phyloP scores from a whole-genome alignment of 441 rosid species.

The California macrophylla region DNA sequence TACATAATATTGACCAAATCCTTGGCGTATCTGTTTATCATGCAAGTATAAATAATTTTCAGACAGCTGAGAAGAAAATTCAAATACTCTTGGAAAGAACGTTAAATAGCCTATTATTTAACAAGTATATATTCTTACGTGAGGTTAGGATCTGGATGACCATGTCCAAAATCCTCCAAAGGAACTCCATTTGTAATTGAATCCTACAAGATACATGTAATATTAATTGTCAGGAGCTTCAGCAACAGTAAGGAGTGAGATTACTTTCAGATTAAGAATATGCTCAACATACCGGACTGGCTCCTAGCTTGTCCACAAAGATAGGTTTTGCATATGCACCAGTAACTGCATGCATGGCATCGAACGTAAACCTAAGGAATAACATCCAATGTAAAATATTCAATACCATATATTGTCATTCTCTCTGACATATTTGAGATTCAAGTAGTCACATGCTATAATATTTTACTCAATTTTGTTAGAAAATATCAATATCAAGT shows the following conservation, averaged over 20 bases:
- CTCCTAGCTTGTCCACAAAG: slow-evolving; percentile 77
- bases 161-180: slow-evolving; percentile 88
- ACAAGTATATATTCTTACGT: slow-evolving; percentile 40
- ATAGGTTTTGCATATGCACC: slow-evolving; percentile 94
- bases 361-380: slow-evolving; percentile 59
- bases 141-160: slow-evolving; percentile 97
- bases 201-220: slow-evolving; percentile 40
- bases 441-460: not conserved
- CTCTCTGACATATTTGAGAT: not conserved
- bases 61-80: not conserved
- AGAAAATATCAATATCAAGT: not conserved
- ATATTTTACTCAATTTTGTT: not conserved
- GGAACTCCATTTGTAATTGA: slow-evolving; percentile 83
- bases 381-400: slow-evolving; percentile 15
- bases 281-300: slow-evolving; percentile 40
- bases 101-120: slow-evolving; percentile 5
- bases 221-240: slow-evolving; percentile 22
- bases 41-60: not conserved
- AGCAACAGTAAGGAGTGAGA: slow-evolving; percentile 9
- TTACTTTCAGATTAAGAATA: slow-evolving; percentile 10
- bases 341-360: slow-evolving; percentile 97
- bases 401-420: not conserved
- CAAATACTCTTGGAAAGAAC: slow-evolving; percentile 5
- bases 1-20: slow-evolving; percentile 80
- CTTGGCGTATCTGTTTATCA: slow-evolving; percentile 67